These are phyloP conservation scores for Phytophthora citrophthora DNA, from an alignment of 352 stramenopile species.

Conservation along the genomic window DNA sequence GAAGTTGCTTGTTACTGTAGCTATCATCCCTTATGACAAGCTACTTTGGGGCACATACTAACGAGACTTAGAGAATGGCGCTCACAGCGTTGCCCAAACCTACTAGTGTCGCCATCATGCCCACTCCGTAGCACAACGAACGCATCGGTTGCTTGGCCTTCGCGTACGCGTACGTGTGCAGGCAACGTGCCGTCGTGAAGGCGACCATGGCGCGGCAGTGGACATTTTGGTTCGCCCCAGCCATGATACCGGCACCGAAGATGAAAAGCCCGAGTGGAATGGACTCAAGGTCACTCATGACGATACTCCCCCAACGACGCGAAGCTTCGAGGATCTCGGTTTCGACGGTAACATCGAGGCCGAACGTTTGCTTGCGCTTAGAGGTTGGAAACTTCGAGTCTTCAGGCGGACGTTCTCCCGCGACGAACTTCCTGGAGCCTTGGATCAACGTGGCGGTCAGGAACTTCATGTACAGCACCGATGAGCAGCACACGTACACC, in stretches of 20 bases:
- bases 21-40: background rate
- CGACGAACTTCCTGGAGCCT: constrained; percentile 54
- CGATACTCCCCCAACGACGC: constrained; percentile 58
- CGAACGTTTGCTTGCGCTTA: constrained; percentile 26
- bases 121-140: constrained; percentile 29
- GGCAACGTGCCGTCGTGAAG: constrained; percentile 44
- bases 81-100: constrained; percentile 29
- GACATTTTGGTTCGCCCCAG: constrained; percentile 42
- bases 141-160: constrained; percentile 47
- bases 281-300: constrained; percentile 68
- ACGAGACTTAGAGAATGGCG: constrained; percentile 25
- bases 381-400: constrained; percentile 46
- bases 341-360: constrained; percentile 30
- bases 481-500: constrained; percentile 40
- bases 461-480: constrained; percentile 72
- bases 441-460: constrained; percentile 56
- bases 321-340: constrained; percentile 36
- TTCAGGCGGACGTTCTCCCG: constrained; percentile 58
- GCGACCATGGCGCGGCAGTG: constrained; percentile 40
- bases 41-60: background rate
- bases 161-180: constrained; percentile 49
- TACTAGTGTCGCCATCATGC: constrained; percentile 30
- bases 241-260: constrained; percentile 53
- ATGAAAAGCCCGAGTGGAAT: constrained; percentile 63
- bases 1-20: too few relatives aligned